Evolutionary conservation across 352 stramenopile species (phyloP), one percentile per base, ranked within the genome.

Genomic region (Pythium phragmiticola): DNA sequence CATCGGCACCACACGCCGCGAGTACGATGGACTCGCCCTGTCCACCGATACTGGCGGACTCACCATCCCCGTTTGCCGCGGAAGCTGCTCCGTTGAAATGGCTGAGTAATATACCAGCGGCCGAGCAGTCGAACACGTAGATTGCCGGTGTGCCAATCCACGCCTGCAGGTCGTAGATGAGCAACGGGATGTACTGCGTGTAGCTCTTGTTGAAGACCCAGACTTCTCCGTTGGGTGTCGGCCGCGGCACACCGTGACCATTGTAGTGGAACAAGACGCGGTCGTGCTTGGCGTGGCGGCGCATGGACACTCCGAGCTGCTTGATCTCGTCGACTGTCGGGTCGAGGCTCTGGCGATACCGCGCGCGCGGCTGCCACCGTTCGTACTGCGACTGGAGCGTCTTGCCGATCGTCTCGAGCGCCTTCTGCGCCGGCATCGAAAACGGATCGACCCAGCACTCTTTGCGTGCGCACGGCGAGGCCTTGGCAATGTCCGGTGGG

Each of bases 191-290:
- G 77, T 99, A 99, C 80, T 99, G 97, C 36, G 97, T 99, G 75
- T 99, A 99, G 72, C 96, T 97, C 78, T 98, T 98, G 80, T 99
- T 99, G 74, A 99, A 99, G 21, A 99, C 92, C 98, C 98, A 99
- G 55, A 99, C 94, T 70, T 99, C 97, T 41, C 98, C 97, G 74
- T 98, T 98, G 12, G 82, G 76, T 9, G 97, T 99, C 21, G 92
- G 97, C n/a, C 93, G 75, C 33, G 98, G 98, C 19, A 99, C 98
- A 43, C 98, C 98, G 74, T 99, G 98, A 54, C 98, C 98, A 78
- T 99, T 99, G 84, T 99, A 99, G 79, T 99, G 98, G 59, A 99
- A 95, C 19, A 99, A 69, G 19, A 99, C 87, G 50, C 98, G 82
- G 70, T 99, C 96, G 57, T 88, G 68, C 63, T 96, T 96, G 16